Evolutionary conservation across 2,329 filamentous ascomycete species (phyloP).

Genomic region (Dactylonectria macrodidyma): DNA sequence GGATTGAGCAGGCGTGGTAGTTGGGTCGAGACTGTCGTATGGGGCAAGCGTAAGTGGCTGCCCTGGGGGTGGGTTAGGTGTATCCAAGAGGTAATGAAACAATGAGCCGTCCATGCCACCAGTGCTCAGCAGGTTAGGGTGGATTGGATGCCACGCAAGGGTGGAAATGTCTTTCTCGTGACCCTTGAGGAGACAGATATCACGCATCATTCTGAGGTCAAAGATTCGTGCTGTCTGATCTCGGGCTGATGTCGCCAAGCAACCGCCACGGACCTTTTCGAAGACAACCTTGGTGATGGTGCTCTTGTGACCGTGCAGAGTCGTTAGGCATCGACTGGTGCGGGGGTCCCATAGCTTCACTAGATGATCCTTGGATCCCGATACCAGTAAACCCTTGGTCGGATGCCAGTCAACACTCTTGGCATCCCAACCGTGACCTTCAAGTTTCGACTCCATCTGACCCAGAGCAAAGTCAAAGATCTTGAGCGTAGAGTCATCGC

Average conservation of each 20-base stretch:
- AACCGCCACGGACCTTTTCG: conserved; percentile 85
- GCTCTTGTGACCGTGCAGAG: conserved; percentile 96
- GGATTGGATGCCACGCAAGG: conserved; percentile 93
- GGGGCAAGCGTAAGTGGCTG: conserved; percentile 81
- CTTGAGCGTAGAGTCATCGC: conserved; percentile 92
- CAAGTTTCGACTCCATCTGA: conserved; percentile 84
- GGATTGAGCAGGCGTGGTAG: conserved; percentile 87
- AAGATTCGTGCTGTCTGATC: conserved; percentile 95
- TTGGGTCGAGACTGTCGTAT: conserved; percentile 86
- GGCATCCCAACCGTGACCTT: conserved; percentile 97
- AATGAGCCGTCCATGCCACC: conserved; percentile 92
- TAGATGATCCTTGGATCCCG: conserved; percentile 96
- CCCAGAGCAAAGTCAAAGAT: conserved; percentile 96
- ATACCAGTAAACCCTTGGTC: conserved; percentile 92
- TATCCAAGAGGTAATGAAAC: conserved; percentile 95
- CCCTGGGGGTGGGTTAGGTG: conserved; percentile 87
- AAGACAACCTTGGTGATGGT: conserved; percentile 95
- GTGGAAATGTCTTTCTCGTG: conserved; percentile 98
- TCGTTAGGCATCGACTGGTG: conserved; percentile 89
- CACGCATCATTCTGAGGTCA: conserved; percentile 97
- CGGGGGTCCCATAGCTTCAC: conserved; percentile 99
- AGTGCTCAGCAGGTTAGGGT: conserved; percentile 89
- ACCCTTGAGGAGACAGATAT: conserved; percentile 92
- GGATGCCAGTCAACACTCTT: conserved; percentile 99
- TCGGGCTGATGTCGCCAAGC: conserved; percentile 92